Percentiles rank a stretch among this genome's conserved stretches.
These are phyloP conservation scores for Cercophora samala DNA, from an alignment of 495 filamentous ascomycete species.

Conservation along the genomic window DNA sequence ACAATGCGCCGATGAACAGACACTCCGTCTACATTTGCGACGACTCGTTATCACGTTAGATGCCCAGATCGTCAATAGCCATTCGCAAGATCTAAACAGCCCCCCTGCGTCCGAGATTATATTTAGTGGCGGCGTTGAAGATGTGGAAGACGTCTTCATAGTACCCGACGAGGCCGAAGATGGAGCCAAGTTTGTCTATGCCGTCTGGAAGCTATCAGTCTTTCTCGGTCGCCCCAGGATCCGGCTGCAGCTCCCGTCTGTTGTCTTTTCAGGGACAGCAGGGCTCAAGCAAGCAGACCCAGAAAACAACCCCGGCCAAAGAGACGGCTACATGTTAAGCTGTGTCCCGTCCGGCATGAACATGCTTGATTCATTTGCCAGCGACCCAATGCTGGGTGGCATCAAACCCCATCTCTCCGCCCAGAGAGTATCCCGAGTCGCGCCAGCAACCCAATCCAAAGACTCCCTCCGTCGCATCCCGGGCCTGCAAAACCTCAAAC, in stretches of 20 bases:
- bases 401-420: constrained; percentile 74
- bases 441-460: constrained; percentile 55
- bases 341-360: constrained; percentile 74
- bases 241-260: constrained; percentile 70
- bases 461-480: constrained; percentile 57
- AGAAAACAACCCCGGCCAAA: constrained; percentile 44
- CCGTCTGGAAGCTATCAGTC: constrained; percentile 78
- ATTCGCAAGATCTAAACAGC: constrained; percentile 41
- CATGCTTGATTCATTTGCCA: constrained; percentile 70
- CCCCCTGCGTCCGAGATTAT: constrained; percentile 61
- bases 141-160: constrained; percentile 59
- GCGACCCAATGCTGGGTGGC: constrained; percentile 64
- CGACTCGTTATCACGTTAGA: constrained; percentile 67
- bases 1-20: constrained; percentile 57
- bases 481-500: constrained; percentile 61
- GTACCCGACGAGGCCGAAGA: constrained; percentile 52
- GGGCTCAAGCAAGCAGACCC: constrained; percentile 57
- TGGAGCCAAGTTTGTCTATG: constrained; percentile 54
- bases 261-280: constrained; percentile 74
- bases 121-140: constrained; percentile 58
- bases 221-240: constrained; percentile 73
- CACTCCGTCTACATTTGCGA: constrained; percentile 57
- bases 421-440: constrained; percentile 71
- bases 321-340: constrained; percentile 71
- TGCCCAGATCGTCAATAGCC: constrained; percentile 63